Conservation (phyloP, 1,284 basidiomycete species). For the Pseudozyma sp. region DNA sequence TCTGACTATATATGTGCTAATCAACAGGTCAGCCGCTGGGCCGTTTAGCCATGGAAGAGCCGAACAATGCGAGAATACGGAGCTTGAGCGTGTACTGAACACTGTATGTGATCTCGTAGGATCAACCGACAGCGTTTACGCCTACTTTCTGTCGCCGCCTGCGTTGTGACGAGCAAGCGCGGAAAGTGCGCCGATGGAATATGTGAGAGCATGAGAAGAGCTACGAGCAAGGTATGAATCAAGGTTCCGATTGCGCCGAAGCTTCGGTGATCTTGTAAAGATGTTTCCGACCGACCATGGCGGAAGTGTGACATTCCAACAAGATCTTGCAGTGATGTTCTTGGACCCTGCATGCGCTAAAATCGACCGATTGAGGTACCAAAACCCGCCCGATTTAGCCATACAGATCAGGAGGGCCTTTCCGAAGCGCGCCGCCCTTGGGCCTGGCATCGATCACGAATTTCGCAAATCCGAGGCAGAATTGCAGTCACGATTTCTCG, state of each 20-base stretch:
- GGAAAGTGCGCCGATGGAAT: no score
- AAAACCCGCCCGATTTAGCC: background rate
- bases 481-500: background rate
- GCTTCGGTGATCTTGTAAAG: no score
- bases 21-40: no score
- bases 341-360: constrained; percentile 23
- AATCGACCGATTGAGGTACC: background rate
- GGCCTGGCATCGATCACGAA: constrained; percentile 28
- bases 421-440: constrained; percentile 23
- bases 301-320: no score
- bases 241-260: no score
- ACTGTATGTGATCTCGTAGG: background rate
- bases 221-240: no score
- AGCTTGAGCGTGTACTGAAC: background rate
- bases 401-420: background rate
- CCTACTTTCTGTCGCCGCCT: no score
- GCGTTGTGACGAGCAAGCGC: no score
- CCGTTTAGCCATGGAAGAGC: no score
- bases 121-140: background rate
- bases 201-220: no score
- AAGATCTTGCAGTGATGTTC: background rate
- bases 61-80: no score
- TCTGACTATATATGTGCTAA: background rate
- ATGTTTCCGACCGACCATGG: no score
- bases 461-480: background rate